Evolutionary conservation across 768 basidiomycete species (phyloP), one percentile per base, ranked within the genome.

Genomic region (Lactifluus volemus): DNA sequence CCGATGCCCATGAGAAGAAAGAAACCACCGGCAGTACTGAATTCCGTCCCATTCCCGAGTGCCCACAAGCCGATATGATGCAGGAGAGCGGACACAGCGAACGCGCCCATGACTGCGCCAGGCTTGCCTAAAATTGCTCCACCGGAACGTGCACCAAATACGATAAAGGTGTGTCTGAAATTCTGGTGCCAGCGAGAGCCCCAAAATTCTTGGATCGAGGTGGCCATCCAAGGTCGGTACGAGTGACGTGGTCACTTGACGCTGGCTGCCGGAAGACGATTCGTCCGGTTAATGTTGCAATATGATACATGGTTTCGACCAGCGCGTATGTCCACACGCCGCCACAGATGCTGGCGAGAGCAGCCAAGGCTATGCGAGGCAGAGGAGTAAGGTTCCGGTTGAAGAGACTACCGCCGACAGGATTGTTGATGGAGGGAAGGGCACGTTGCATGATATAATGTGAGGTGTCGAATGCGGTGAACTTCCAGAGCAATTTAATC

Each of bases 21-120:
- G 68, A 81, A 85, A 1, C 78, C 79, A 0, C 72, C 70, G 6
- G 82, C 71, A 7, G 58, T 56, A 5, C 59, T 12, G 0, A 80
- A 76, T 44, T 86, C 79, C 1, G 73, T 71, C 17, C 82, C 84
- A 4, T 74, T 73, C 1, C 77, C 79, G 79, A 86, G 79, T 5
- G 81, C 82, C 76, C 79, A 85, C 55, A 82, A 59, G 12, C 81
- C 84, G 14, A 79, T 42, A 63, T 82, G 76, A 58, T 90, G 88
- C 4, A 88, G 66, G 7, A 81, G 17, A 5, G 78, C 84, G 0
- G 87, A 89, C 7, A 80, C 60, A 3, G 79, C 51, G 68, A 88
- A 89, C 4, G 79, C 79, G 6, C 84, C 85, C 3, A 88, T 59
- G 7, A 86, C 72, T 4, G 68, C 71, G 5, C 82, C 83, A 2